Conservation (phyloP, 1,284 basidiomycete genomes). For the Trichosporon asahii region DNA sequence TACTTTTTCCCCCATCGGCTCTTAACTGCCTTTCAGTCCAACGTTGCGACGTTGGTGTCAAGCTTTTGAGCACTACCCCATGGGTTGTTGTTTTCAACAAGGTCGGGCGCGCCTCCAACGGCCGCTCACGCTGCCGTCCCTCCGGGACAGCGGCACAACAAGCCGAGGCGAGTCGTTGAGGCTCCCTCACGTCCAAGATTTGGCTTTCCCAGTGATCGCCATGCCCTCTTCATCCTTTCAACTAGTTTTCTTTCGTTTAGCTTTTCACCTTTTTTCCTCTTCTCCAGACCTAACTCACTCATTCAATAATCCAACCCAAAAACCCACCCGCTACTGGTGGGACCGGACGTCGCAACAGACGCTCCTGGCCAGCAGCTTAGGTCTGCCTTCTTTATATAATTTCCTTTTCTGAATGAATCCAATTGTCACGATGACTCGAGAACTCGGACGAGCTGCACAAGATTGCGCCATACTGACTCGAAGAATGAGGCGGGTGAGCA, state of each 20-base stretch:
- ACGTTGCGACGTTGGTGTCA: slow-evolving; percentile 11
- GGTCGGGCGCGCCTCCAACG: slow-evolving; percentile 9
- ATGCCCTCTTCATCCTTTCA: background rate
- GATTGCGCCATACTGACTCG: slow-evolving; percentile 11
- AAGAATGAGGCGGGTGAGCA: background rate
- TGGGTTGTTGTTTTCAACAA: slow-evolving; percentile 12
- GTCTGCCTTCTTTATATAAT: slow-evolving; percentile 3
- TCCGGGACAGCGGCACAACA: background rate
- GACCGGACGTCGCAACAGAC: background rate
- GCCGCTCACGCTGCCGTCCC: slow-evolving; percentile 1
- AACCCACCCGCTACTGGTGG: slow-evolving; percentile 3
- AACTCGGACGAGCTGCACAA: background rate
- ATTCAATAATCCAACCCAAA: background rate
- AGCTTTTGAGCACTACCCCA: slow-evolving; percentile 10
- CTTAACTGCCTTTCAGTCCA: background rate
- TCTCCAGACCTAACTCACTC: slow-evolving; percentile 5
- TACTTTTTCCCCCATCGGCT: background rate
- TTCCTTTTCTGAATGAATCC: background rate
- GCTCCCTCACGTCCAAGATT: background rate
- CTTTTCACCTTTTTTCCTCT: background rate
- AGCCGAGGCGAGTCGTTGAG: background rate
- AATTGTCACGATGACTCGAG: background rate
- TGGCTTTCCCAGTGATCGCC: slow-evolving; percentile 3
- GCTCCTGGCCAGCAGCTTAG: background rate
- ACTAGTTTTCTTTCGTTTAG: slow-evolving; percentile 8